phyloP scores from a whole-genome alignment of 1,284 basidiomycete genomes.

The Rhodotorula sp. region DNA sequence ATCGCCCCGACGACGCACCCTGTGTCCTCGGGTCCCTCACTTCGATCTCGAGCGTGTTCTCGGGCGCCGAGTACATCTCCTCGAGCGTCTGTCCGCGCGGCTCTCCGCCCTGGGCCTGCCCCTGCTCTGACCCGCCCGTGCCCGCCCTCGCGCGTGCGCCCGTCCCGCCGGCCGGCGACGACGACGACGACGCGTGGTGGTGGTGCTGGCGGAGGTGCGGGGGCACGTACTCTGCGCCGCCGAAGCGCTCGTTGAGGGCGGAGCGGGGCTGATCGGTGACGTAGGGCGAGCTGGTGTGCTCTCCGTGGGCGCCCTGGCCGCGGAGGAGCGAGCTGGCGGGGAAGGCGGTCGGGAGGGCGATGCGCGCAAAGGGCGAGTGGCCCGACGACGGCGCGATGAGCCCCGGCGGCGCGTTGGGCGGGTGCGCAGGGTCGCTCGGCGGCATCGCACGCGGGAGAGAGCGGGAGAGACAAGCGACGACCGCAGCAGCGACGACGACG shows the following conservation, averaged over 20 bases:
- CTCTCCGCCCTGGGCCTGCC: slow-evolving; percentile 2
- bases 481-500: no score
- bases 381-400: slow-evolving; percentile 34
- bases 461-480: not conserved
- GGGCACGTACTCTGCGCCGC: slow-evolving; percentile 20
- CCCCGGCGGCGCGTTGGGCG: slow-evolving; percentile 3
- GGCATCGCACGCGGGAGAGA: no score
- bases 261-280: slow-evolving; percentile 37
- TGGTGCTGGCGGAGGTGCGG: not conserved
- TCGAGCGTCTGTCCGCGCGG: slow-evolving; percentile 38
- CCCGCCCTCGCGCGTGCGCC: not conserved
- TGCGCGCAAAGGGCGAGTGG: slow-evolving; percentile 36
- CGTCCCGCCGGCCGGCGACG: not conserved
- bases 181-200: not conserved
- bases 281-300: slow-evolving; percentile 26
- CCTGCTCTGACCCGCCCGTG: not conserved
- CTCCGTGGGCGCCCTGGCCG: slow-evolving; percentile 3
- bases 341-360: slow-evolving; percentile 29
- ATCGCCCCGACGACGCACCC: slow-evolving; percentile 58
- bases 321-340: slow-evolving; percentile 24
- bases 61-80: slow-evolving; percentile 54
- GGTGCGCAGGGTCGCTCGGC: not conserved
- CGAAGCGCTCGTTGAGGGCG: slow-evolving; percentile 13
- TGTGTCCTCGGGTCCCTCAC: slow-evolving; percentile 96
- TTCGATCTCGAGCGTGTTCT: slow-evolving; percentile 98